Evolutionary conservation across 306 rosid genomes (phyloP).

Genomic region (Canavalia gladiata): DNA sequence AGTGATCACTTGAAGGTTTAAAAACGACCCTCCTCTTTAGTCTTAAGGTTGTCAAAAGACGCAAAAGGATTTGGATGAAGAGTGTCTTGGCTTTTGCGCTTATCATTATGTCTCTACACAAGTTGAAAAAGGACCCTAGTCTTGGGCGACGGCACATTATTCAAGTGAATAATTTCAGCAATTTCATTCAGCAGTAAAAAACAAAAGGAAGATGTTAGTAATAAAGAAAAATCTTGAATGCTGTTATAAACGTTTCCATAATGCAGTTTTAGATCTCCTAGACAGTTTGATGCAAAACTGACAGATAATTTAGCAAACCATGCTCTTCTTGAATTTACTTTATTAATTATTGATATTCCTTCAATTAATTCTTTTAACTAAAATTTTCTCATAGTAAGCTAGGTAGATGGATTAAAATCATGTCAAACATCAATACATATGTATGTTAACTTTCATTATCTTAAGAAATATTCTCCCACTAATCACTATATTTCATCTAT

Average conservation of each 20-base stretch:
- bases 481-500: conserved; percentile 25
- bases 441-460: conserved; percentile 15
- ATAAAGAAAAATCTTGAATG: conserved; percentile 4
- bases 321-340: conserved; percentile 8
- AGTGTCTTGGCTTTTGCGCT: conserved; percentile 54
- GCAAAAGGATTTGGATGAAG: conserved; percentile 49
- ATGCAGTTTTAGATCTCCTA: not conserved
- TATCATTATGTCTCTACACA: conserved; percentile 51
- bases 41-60: conserved; percentile 53
- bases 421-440: conserved; percentile 45
- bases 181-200: not conserved
- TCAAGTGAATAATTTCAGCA: conserved; percentile 30
- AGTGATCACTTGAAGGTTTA: not conserved
- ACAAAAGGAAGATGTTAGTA: not conserved
- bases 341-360: conserved; percentile 43
- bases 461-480: conserved; percentile 35
- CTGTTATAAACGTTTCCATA: not conserved
- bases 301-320: not conserved
- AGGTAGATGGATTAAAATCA: conserved; percentile 18
- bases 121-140: conserved; percentile 17
- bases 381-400: not conserved
- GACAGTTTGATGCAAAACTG: not conserved
- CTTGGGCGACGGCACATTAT: not conserved
- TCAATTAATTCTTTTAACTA: conserved; percentile 4
- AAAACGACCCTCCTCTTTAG: conserved; percentile 35